Base-by-base conservation (phyloP, 2,329 filamentous ascomycete species). In the Didymella sp. region DNA sequence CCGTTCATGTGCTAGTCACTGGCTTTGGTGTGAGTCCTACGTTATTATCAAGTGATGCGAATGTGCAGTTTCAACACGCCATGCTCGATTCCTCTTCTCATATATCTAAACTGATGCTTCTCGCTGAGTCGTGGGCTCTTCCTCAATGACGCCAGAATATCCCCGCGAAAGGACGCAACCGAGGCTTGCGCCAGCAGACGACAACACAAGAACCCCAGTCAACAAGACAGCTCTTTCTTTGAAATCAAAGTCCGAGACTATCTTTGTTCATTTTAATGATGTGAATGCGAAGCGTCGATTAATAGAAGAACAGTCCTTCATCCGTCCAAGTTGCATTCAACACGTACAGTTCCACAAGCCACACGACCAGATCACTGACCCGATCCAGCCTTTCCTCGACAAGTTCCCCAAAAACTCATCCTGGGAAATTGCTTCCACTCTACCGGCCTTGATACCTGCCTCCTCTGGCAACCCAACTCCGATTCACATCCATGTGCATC, bases 341-440 rank as follows among this genome's bases (percentile, higher is more conserved):
- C 38, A n/a, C 17, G 13, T 19, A 45, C 30, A 30, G 6, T 4
- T n/a, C 11, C 7, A 33, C 17, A 2, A 5, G 13, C 30, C 15
- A 28, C 11, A 40, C 8, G 22, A 19, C 13, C 28, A 43, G 25
- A 5, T 8, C 28, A 55, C 61, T 68, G 51, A 69, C 53, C 13
- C 12, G 5, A 13, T 13, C 15, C 25, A 69, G 74, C 72, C 75
- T 5, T 77, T 77, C 53, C 66, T 77, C 9, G 21, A 60, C 8
- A 64, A 62, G 49, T 68, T 58, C 47, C 72, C 73, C 21, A 60
- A 57, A 9, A 77, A 77, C 57, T 67, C 75, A 2, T 76, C 72
- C 25, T 77, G 75, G 75, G 68, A 72, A 41, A 74, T 77, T 43
- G 73, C 73, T 19, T 75, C 73, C 3, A 68, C 61, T 0, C 69